phyloP scores from a whole-genome alignment of 495 filamentous ascomycete species.

The Trypethelium eluteriae region DNA sequence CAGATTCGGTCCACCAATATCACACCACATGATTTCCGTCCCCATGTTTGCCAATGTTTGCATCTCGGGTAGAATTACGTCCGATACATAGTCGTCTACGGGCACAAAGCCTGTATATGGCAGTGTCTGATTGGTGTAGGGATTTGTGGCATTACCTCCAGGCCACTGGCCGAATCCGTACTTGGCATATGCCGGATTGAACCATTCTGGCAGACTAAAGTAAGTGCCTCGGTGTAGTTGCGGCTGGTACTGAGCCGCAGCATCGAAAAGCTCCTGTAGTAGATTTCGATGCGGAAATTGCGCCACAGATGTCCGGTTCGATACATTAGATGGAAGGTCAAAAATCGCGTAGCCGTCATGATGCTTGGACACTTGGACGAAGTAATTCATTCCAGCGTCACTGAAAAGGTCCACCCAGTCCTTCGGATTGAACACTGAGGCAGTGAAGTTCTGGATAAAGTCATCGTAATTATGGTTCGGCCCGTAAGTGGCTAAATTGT shows the following conservation, averaged over 20 bases:
- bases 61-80: constrained; percentile 49
- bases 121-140: constrained; percentile 41
- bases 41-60: constrained; percentile 41
- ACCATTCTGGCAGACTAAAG: constrained; percentile 52
- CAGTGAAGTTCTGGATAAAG: constrained; percentile 49
- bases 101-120: constrained; percentile 46
- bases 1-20: constrained; percentile 45
- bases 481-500: constrained; percentile 46
- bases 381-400: constrained; percentile 49
- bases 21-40: constrained; percentile 54
- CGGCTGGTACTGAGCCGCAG: constrained; percentile 44
- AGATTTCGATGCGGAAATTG: constrained; percentile 42
- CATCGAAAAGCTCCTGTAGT: constrained; percentile 45
- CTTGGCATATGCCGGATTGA: constrained; percentile 44
- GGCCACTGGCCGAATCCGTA: constrained; percentile 41
- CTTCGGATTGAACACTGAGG: constrained; percentile 41
- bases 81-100: constrained; percentile 42
- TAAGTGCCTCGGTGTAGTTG: constrained; percentile 44
- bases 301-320: constrained; percentile 42
- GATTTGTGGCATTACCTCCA: constrained; percentile 43
- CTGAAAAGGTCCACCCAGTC: constrained; percentile 52
- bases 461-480: constrained; percentile 48
- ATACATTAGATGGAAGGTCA: constrained; percentile 38
- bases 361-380: constrained; percentile 48
- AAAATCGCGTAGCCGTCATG: constrained; percentile 51